Conservation (phyloP, 2,329 filamentous ascomycete genomes). For the Zymoseptoria pseudotritici region DNA sequence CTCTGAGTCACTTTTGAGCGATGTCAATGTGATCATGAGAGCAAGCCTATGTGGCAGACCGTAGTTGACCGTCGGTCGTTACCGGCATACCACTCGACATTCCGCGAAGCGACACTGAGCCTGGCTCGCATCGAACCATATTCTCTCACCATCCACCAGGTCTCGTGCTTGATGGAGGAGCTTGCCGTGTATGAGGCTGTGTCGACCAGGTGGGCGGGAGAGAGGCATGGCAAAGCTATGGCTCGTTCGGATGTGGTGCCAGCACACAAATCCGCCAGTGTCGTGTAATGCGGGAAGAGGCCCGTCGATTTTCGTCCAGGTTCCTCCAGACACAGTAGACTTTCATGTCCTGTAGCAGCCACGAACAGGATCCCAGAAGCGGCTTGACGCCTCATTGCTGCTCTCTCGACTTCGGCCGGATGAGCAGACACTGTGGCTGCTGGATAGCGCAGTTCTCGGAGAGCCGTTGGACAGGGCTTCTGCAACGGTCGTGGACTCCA, state of each 20-base stretch:
- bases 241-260: not conserved
- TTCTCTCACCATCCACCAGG: not conserved
- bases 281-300: not conserved
- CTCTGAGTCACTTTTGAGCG: not conserved
- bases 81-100: not conserved
- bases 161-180: not conserved
- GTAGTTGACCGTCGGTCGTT: not conserved
- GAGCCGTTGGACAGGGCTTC: not conserved
- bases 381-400: not conserved
- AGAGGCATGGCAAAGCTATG: not conserved
- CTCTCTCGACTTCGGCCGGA: not conserved
- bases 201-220: not conserved
- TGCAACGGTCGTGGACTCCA: not conserved
- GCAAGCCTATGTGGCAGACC: not conserved
- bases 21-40: not conserved
- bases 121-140: not conserved
- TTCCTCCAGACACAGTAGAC: not conserved
- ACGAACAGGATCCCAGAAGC: constrained; percentile 6
- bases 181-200: not conserved
- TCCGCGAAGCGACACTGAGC: not conserved
- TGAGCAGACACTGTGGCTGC: not conserved
- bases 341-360: constrained; percentile 3
- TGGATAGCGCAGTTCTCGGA: not conserved
- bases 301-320: not conserved
- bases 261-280: no score